Evolutionary conservation across 495 filamentous ascomycete species (phyloP), one percentile per base, ranked within the genome.

Genomic region (Penicillium antarcticum): DNA sequence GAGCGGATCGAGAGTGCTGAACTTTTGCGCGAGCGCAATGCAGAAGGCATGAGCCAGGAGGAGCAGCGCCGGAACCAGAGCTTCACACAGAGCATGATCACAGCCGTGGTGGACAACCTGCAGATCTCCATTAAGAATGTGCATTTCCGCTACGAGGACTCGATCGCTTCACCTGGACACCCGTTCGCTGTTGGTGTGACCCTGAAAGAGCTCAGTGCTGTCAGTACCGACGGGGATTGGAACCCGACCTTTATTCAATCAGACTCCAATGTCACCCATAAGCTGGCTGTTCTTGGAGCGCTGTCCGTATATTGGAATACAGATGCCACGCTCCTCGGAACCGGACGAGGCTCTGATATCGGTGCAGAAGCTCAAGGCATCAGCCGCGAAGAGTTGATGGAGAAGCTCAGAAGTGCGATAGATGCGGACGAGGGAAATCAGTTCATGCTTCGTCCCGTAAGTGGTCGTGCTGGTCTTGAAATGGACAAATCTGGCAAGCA

Each of bases 91-190:
- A 97, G 91, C 67, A 70, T 98, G 50, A 83, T 92, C 31, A 96
- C 94, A 18, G 95, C 94, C 56, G 95, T 98, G 59, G 88, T 97
- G 55, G 92, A 98, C 74, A 98, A 98, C 63, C 79, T 98, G 31
- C 94, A 98, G 68, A 87, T 98, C 49, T 95, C 86, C 18, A 86
- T 98, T 66, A 97, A 95, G 78, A 97, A 97, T 63, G 95, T 98
- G 43, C 94, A 98, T 66, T 80, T 98, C 42, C 87, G 94, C 53
- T 98, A 97, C 68, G 94, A 98, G 67, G 94, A 98, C 66, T 89
- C 91, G n/a, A 87, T 97, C 55, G 90, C 92, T 34, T 89, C 92
- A 8, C 91, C 91, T 2, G 91, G 91, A 11, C 95, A 98, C 67
- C 92, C 95, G 1, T 98, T 98, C 63, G 89, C 94, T 16, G 76